Base-by-base conservation (phyloP, 2,329 filamentous ascomycete genomes). In the Fusarium siculi region DNA sequence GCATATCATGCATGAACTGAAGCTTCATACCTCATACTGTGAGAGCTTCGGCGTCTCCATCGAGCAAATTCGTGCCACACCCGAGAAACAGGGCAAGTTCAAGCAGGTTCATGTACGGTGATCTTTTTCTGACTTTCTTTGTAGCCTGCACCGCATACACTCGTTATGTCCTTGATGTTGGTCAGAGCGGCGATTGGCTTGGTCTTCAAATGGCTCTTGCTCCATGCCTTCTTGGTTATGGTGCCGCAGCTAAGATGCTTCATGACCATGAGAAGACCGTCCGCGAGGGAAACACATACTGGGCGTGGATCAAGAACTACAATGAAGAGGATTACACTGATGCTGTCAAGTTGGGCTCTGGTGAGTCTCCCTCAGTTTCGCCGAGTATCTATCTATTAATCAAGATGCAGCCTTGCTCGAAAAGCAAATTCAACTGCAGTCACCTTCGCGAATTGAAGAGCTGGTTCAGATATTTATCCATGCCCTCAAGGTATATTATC, bases 261-360 rank as follows among this genome's bases (percentile, higher is more conserved):
- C 87, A 91, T 75, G 85, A 85, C 19, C 91, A 93, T 69, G 83
- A 87, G 54, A 85, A 84, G n/a, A 92, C 90, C 40, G 85, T 85
- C 69, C 86, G 87, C 43, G 86, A 92, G 18, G 89, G 85, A 0
- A 97, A 96, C 80, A 86, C 84, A 23, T 98, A 97, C 84, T 96
- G 93, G 92, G 88, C 91, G 50, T 98, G 96, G 96, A 94, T 98
- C 74, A 87, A 95, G 79, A 97, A 94, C 78, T 98, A 98, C 79
- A 89, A 93, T 21, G 93, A 91, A 5, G 91, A 93, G 2, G 93
- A 96, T 79, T 98, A 97, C 74, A 83, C 86, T 2, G 86, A 91
- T 70, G 93, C 93, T 10, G 93, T 97, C 60, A 85, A 85, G 72
- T 86, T 90, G 7, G 94, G 93, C 28, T 90, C 87, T 61, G 90